Evolutionary conservation across 2,329 filamentous ascomycete genomes (phyloP).

Genomic region (Penicillium sp.): DNA sequence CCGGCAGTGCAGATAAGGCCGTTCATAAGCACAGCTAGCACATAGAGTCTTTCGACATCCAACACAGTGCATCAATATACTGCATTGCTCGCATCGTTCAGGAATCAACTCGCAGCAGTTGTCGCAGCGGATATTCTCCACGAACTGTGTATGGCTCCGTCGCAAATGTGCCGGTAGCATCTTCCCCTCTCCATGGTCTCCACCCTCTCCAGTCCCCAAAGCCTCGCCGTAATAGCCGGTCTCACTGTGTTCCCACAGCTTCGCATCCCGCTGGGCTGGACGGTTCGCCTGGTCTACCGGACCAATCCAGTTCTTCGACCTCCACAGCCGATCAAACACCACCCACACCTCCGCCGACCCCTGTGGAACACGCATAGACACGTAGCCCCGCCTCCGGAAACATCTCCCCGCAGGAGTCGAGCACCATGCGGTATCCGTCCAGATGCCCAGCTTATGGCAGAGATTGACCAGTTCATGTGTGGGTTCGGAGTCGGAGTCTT

Average conservation of each 20-base stretch:
- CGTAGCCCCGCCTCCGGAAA: too few relatives aligned
- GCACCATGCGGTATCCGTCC: slow-evolving; percentile 56
- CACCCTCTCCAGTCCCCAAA: slow-evolving; percentile 43
- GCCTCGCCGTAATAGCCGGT: slow-evolving; percentile 49
- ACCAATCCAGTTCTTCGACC: slow-evolving; percentile 52
- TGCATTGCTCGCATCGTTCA: slow-evolving; percentile 53
- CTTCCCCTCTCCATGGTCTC: slow-evolving; percentile 45
- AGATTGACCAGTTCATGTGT: slow-evolving; percentile 53
- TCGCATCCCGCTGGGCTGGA: slow-evolving; percentile 38
- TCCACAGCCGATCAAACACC: slow-evolving; percentile 53
- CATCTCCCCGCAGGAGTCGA: slow-evolving; percentile 51
- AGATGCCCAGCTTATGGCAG: slow-evolving; percentile 51
- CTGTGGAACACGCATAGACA: too few relatives aligned
- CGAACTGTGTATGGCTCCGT: slow-evolving; percentile 46
- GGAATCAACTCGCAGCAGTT: slow-evolving; percentile 46
- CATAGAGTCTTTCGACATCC: slow-evolving; percentile 54
- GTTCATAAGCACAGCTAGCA: slow-evolving; percentile 52
- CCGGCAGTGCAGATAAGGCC: slow-evolving; percentile 43
- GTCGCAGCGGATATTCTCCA: slow-evolving; percentile 47
- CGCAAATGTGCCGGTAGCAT: slow-evolving; percentile 47
- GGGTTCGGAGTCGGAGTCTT: slow-evolving; percentile 53
- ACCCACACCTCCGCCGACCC: slow-evolving; percentile 53
- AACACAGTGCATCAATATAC: slow-evolving; percentile 54
- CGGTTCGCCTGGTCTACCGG: too few relatives aligned
- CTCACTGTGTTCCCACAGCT: slow-evolving; percentile 50